Percentiles rank a stretch among this genome's conserved stretches.
These are phyloP conservation scores for Botrytis tulipae DNA, from an alignment of 2,329 filamentous ascomycete species.

Conservation along the genomic window DNA sequence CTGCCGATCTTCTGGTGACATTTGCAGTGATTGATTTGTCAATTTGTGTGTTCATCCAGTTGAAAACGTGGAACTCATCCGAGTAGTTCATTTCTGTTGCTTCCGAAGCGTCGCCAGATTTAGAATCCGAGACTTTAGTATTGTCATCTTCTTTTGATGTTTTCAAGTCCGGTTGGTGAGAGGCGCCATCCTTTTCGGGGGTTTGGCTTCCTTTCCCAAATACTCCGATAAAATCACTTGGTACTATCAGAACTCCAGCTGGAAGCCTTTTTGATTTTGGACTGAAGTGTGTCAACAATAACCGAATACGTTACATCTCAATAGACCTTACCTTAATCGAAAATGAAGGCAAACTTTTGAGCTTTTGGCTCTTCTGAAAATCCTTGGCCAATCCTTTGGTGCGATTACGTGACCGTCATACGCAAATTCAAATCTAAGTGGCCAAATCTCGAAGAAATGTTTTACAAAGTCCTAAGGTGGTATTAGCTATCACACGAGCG, in stretches of 20 bases:
- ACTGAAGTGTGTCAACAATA: neutral
- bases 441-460: conserved; percentile 17
- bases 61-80: neutral
- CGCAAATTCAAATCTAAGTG: neutral
- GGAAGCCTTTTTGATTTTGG: neutral
- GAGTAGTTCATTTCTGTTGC: neutral
- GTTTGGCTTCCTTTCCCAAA: neutral
- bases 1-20: neutral
- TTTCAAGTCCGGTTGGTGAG: neutral
- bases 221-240: neutral
- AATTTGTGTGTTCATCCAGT: conserved; percentile 3
- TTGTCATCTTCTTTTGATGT: neutral
- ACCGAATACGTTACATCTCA: neutral
- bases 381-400: conserved; percentile 10
- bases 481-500: neutral
- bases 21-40: neutral
- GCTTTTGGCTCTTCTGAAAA: neutral
- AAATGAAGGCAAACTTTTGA: neutral
- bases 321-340: neutral
- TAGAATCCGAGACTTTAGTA: neutral
- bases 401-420: neutral
- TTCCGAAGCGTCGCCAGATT: neutral
- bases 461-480: neutral
- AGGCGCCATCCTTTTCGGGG: neutral
- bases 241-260: neutral